phyloP scores from a whole-genome alignment of 164 flowering plant species.

The Warburgia ugandensis region DNA sequence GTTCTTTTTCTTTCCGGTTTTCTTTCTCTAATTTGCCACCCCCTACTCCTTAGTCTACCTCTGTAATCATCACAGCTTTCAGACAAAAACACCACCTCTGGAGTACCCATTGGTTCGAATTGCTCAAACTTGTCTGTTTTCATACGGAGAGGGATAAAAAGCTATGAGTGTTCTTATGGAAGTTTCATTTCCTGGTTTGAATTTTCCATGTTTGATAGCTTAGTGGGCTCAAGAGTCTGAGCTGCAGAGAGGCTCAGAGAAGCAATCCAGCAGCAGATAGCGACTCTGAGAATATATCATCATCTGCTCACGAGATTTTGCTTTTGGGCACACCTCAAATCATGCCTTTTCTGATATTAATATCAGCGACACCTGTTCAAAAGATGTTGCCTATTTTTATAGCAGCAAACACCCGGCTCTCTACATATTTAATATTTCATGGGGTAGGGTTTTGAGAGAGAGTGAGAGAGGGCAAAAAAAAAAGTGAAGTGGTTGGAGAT shows the following conservation, averaged over 20 bases:
- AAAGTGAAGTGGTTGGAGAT: slow-evolving; percentile 10
- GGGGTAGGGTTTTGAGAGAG: not conserved
- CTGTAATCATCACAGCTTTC: slow-evolving; percentile 37
- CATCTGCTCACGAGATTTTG: slow-evolving; percentile 46
- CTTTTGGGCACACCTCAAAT: slow-evolving; percentile 25
- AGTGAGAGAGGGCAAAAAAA: slow-evolving; percentile 6
- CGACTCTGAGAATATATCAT: slow-evolving; percentile 35
- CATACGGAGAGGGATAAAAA: slow-evolving; percentile 15
- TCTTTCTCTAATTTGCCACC: slow-evolving; percentile 22
- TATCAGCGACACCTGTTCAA: slow-evolving; percentile 18
- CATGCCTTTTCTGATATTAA: slow-evolving; percentile 30
- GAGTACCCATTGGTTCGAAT: slow-evolving; percentile 16
- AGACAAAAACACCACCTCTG: slow-evolving; percentile 15
- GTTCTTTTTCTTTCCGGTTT: slow-evolving; percentile 6
- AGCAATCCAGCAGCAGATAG: slow-evolving; percentile 48
- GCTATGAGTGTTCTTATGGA: not conserved
- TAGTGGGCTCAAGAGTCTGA: slow-evolving; percentile 20
- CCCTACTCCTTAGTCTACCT: slow-evolving; percentile 25
- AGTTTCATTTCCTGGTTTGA: slow-evolving; percentile 11
- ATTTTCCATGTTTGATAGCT: slow-evolving; percentile 21
- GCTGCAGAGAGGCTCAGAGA: slow-evolving; percentile 40
- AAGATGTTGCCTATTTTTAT: not conserved
- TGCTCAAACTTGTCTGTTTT: slow-evolving; percentile 8
- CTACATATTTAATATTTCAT: not conserved
- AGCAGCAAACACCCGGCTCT: not conserved